These are phyloP conservation scores for Leccinum imitatum DNA, from an alignment of 768 basidiomycete genomes.

Conservation along the genomic window DNA sequence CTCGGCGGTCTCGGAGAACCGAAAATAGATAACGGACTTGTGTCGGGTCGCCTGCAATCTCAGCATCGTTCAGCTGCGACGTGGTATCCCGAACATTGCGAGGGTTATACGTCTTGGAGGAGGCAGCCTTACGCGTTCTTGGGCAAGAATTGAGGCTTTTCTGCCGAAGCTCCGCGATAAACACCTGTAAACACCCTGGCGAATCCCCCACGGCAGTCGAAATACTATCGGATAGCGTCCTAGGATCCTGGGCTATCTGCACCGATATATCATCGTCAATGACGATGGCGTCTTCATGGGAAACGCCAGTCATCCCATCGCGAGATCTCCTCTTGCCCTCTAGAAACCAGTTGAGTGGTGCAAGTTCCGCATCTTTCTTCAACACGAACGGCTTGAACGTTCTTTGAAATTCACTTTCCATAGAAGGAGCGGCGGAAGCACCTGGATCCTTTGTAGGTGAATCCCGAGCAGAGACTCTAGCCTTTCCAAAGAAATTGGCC, in stretches of 20 bases:
- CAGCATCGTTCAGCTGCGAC: conserved; percentile 69
- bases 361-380: conserved; percentile 72
- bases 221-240: conserved; percentile 5
- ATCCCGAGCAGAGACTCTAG: conserved; percentile 37
- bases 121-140: conserved; percentile 17
- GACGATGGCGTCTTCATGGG: conserved; percentile 52
- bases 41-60: conserved; percentile 68
- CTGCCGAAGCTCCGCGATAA: conserved; percentile 34
- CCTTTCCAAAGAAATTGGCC: conserved; percentile 75
- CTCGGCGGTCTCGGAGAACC: conserved; percentile 57
- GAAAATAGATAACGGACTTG: conserved; percentile 64
- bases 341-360: conserved; percentile 71
- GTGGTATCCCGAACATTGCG: conserved; percentile 53
- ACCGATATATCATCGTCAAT: conserved; percentile 45
- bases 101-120: conserved; percentile 31
- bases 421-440: conserved; percentile 34
- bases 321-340: conserved; percentile 29
- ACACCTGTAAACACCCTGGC: conserved; percentile 13
- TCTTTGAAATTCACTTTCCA: conserved; percentile 65
- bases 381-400: conserved; percentile 77
- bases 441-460: conserved; percentile 26
- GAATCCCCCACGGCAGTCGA: background rate
- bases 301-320: conserved; percentile 21
- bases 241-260: conserved; percentile 9
- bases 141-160: conserved; percentile 20